Evolutionary conservation across 148 eudicot species (phyloP).

Genomic region (Rhododendron mucronatum): DNA sequence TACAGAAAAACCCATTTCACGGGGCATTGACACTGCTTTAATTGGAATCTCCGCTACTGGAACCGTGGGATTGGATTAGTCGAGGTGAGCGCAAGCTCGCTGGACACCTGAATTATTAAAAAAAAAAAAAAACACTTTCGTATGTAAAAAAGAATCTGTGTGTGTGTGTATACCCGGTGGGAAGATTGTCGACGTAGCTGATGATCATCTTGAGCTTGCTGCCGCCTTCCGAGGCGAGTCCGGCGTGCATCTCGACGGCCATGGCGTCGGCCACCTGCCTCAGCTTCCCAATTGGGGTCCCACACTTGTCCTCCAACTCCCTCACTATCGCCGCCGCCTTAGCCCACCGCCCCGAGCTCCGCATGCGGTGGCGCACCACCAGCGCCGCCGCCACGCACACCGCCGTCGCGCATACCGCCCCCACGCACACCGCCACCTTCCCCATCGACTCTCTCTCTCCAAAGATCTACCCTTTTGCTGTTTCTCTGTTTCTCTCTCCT

Average conservation of each 20-base stretch:
- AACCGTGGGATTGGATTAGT: no score
- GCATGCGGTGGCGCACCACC: slow-evolving; percentile 48
- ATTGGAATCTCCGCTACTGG: no score
- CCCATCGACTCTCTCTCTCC: slow-evolving; percentile 31
- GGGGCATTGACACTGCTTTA: not conserved
- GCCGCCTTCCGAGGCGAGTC: slow-evolving; percentile 39
- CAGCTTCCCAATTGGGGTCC: slow-evolving; percentile 39
- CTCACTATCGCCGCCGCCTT: slow-evolving; percentile 47
- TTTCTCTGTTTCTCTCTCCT: not conserved
- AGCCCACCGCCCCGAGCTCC: slow-evolving; percentile 43
- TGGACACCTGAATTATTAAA: no score
- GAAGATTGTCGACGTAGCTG: slow-evolving; percentile 50
- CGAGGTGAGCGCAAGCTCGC: no score
- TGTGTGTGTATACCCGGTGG: slow-evolving; percentile 33
- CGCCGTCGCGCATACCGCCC: slow-evolving; percentile 52
- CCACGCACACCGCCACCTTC: slow-evolving; percentile 58
- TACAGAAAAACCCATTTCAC: not conserved
- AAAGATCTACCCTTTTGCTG: not conserved
- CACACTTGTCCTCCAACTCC: slow-evolving; percentile 55
- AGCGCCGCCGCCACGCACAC: slow-evolving; percentile 51
- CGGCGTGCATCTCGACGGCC: slow-evolving; percentile 45
- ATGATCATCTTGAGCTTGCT: slow-evolving; percentile 54
- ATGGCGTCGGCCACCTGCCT: slow-evolving; percentile 42
- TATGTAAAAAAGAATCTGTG: no score
- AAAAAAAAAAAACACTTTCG: no score